Evolutionary conservation across 306 rosid species (phyloP).

Genomic region (Oemleria cerasiformis): DNA sequence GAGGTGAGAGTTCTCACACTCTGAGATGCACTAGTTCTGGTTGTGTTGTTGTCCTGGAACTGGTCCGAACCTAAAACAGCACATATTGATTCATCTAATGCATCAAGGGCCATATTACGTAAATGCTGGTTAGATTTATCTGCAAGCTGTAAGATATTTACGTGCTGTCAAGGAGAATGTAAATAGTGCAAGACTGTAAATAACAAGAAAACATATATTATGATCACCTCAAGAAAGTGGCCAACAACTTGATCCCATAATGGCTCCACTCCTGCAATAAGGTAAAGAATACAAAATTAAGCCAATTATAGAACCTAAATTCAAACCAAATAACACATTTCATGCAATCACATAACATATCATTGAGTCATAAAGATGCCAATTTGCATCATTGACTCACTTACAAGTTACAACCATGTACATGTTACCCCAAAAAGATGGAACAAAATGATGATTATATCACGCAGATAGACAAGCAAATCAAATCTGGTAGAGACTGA

Average conservation of each 20-base stretch:
- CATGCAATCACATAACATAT: constrained; percentile 5
- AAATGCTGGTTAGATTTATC: constrained; percentile 75
- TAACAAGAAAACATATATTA: constrained; percentile 13
- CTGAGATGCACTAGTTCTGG: constrained; percentile 45
- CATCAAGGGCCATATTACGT: constrained; percentile 88
- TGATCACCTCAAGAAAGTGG: constrained; percentile 85
- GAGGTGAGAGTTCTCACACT: constrained; percentile 51
- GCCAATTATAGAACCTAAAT: background rate
- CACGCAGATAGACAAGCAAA: background rate
- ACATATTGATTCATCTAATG: constrained; percentile 88
- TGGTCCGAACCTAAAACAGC: constrained; percentile 82
- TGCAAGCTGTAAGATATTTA: constrained; percentile 69
- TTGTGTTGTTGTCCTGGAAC: constrained; percentile 50
- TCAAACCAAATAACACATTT: background rate
- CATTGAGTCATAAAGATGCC: background rate
- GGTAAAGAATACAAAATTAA: constrained; percentile 10
- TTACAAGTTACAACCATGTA: background rate
- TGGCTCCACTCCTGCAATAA: constrained; percentile 77
- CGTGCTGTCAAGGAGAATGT: constrained; percentile 23
- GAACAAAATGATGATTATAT: background rate
- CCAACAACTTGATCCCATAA: constrained; percentile 89
- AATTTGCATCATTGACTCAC: background rate
- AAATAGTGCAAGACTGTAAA: constrained; percentile 20
- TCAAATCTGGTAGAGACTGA: too few species aligned
- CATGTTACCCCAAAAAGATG: background rate